Conservation (phyloP, 495 filamentous ascomycete genomes). For the Aspergillus nidulans region DNA sequence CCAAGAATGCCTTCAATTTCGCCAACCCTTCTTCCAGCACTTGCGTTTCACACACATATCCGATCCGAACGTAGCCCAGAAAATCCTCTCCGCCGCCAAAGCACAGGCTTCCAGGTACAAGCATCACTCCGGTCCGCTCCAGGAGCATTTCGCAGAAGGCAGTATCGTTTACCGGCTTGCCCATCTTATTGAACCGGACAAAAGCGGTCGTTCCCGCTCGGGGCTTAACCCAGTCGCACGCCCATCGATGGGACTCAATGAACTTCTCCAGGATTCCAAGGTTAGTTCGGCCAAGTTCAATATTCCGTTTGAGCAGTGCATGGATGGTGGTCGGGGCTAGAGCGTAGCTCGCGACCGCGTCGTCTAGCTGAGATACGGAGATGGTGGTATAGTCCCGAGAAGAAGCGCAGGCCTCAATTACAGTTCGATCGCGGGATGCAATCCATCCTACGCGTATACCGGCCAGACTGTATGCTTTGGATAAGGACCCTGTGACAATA, state of each 20-base stretch:
- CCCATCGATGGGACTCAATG: conserved; percentile 56
- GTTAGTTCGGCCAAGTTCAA: conserved; percentile 67
- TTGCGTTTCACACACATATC: conserved; percentile 69
- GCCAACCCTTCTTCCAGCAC: conserved; percentile 65
- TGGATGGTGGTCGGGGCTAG: conserved; percentile 60
- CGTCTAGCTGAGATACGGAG: conserved; percentile 77
- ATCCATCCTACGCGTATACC: conserved; percentile 84
- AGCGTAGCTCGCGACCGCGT: conserved; percentile 73
- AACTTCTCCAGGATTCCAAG: conserved; percentile 64
- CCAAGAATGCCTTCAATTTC: conserved; percentile 58
- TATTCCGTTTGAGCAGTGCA: conserved; percentile 62
- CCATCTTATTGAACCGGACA: conserved; percentile 61
- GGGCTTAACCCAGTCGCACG: conserved; percentile 70
- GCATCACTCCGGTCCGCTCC: conserved; percentile 70
- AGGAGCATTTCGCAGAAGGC: conserved; percentile 66
- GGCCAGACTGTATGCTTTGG: conserved; percentile 81
- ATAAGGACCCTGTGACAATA: conserved; percentile 75
- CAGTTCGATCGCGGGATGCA: conserved; percentile 56
- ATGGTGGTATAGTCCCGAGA: conserved; percentile 84
- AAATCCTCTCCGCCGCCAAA: conserved; percentile 72
- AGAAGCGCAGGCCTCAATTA: conserved; percentile 62
- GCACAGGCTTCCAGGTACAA: conserved; percentile 69
- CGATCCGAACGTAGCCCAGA: conserved; percentile 72
- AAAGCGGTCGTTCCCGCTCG: conserved; percentile 82
- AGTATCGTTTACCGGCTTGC: conserved; percentile 65